Evolutionary conservation across 2,329 filamentous ascomycete genomes (phyloP), one percentile per base, ranked within the genome.

Genomic region (Catunica adiposa): DNA sequence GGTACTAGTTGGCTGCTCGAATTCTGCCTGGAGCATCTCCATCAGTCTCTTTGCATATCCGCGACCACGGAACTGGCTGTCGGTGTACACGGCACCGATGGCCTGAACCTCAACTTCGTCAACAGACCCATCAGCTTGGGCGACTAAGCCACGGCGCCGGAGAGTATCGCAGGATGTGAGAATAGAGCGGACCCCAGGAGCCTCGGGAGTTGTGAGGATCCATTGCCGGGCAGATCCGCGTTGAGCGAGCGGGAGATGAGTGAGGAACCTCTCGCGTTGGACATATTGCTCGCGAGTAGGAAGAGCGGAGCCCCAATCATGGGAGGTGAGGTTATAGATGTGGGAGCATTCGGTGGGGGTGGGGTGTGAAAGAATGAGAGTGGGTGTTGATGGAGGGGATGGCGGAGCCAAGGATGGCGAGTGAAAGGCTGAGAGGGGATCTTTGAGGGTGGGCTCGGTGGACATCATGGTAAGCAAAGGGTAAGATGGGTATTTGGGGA

Each of bases 21-120:
- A 51, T 20, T 56, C 50, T 14, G 34, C 17, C 34, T 51, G 40
- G n/a, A 57, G 52, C 61, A 89, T 80, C 44, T 67, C 66, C 66
- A 89, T 77, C 82, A 92, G 89, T 56, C 83, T 75, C 56, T 76
- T 77, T 0, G 86, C 88, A 68, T 95, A 95, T 20, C 86, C 84
- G 61, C 75, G 76, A 3, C 84, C 82, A 57, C 87, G 71, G 65
- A 79, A 79, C 62, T 79, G 72, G 0, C 78, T 75, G 42, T 80
- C 76, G 3, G 82, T 88, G 66, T 83, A 92, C n/a, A 94, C 88
- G 59, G 83, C 86, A 14, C 82, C 86, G 56, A 94, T 77, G 3
- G 84, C 88, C 68, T 94, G 83, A 15, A 79, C 78, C 8, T 80
- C 70, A 37, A 76, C 68, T 15, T 54, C 59, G 15, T 57, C 48